phyloP scores from a whole-genome alignment of 2,329 filamentous ascomycete species.

The Didymella keratinophila region DNA sequence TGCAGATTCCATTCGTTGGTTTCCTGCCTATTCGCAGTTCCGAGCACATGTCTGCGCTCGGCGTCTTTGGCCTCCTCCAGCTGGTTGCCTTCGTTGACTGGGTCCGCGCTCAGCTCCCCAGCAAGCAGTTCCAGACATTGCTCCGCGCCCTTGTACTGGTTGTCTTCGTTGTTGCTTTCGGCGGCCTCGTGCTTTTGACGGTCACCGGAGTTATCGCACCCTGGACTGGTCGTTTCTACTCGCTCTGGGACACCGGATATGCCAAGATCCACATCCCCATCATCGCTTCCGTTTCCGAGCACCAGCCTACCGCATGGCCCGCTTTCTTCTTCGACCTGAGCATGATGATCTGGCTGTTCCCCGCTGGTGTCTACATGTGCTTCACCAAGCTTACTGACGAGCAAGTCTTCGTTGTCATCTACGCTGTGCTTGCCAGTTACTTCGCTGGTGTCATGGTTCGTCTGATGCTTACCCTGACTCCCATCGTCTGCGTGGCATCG shows the following conservation, averaged over 20 bases:
- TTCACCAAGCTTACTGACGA: conserved; percentile 94
- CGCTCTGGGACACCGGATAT: conserved; percentile 97
- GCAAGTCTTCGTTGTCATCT: conserved; percentile 97
- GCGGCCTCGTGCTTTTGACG: conserved; percentile 81
- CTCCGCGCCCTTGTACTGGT: conserved; percentile 77
- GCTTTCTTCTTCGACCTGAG: conserved; percentile 99
- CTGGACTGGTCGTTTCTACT: conserved; percentile 99
- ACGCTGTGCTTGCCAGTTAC: conserved; percentile 95
- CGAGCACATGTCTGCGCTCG: conserved; percentile 97
- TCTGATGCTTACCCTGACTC: conserved; percentile 96
- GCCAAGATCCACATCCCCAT: conserved; percentile 99
- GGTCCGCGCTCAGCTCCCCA: conserved; percentile 84
- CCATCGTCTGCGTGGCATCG: conserved; percentile 92
- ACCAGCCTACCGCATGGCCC: conserved; percentile 98
- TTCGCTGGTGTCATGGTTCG: conserved; percentile 99
- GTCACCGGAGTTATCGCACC: conserved; percentile 91
- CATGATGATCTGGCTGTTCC: conserved; percentile 98
- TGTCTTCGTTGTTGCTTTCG: conserved; percentile 76
- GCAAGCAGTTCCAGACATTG: conserved; percentile 93
- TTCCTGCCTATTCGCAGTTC: conserved; percentile 96
- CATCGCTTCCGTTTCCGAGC: conserved; percentile 98
- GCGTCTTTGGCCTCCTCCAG: conserved; percentile 95
- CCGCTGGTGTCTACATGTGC: conserved; percentile 96
- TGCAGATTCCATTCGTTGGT: conserved; percentile 99
- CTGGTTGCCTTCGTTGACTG: conserved; percentile 92